Evolutionary conservation across 208 protist genomes (phyloP).

Genomic region (Crithidia brevicula): DNA sequence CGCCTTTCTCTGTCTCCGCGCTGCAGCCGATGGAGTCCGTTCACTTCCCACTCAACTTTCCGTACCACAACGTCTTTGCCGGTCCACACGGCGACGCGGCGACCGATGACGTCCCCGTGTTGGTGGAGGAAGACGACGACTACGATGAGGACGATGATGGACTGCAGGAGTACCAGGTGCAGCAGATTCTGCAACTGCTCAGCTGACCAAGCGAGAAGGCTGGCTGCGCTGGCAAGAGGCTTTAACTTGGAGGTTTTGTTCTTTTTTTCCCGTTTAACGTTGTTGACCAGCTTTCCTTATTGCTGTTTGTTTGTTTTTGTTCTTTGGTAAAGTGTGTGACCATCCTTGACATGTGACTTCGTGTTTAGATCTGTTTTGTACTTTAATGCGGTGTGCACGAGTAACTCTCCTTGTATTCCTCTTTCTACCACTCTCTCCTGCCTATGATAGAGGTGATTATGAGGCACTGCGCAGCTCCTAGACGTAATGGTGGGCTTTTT

Average conservation of each 20-base stretch:
- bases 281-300: neutral
- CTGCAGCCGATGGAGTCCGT: conserved; percentile 19
- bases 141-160: conserved; percentile 12
- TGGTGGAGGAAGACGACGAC: conserved; percentile 31
- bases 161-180: conserved; percentile 25
- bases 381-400: no score
- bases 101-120: neutral
- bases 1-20: neutral
- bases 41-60: conserved; percentile 20
- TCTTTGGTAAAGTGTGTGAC: no score
- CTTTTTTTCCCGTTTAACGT: conserved; percentile 15
- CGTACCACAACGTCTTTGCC: conserved; percentile 20
- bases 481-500: no score
- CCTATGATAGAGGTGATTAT: no score
- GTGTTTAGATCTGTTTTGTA: no score
- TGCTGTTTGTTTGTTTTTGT: conserved; percentile 4
- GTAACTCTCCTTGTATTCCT: no score
- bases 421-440: no score
- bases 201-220: no score
- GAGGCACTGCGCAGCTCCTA: no score
- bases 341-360: no score
- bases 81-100: neutral
- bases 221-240: neutral
- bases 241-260: conserved; percentile 8
- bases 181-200: conserved; percentile 25